Base-by-base conservation (phyloP, 176 grass and related monocot species). In the bread wheat (Triticum aestivum) region DNA sequence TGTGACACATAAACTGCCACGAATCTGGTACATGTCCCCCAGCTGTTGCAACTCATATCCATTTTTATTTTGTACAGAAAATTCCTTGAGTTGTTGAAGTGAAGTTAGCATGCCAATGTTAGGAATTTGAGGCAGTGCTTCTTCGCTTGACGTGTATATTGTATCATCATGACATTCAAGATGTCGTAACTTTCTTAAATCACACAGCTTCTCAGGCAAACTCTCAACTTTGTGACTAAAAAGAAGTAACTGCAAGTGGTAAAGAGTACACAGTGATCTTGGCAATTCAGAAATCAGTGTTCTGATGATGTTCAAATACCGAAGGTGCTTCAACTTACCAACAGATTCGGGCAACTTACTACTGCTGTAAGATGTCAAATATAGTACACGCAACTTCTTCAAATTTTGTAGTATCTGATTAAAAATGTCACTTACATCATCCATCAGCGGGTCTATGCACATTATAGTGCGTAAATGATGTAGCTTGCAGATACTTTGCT, bases 71-170 rank as follows among this genome's bases (percentile, higher is more conserved):
- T 65, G 20, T 12, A 81, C 78, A 32, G 0, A 5, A 26, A 87
- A 86, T 17, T 1, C 1, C 4, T 9, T 0, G 5, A 81, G 4
- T 5, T 35, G 2, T 27, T 83, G 73, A 3, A 70, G 73, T 4
- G 2, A 83, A 37, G 80, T 83, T 8, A 88, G 39, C 65, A 9
- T 84, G 20, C 87, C 74, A 63, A 84, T 79, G 15, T 79, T 6
- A 23, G 4, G 35, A 9, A 41, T 71, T 71, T 71, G 20, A 12
- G 69, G 21, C 34, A 8, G 58, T 9, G 67, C 9, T 12, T 6
- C 1, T 21, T 69, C 5, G 26, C 2, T 0, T 4, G 14, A 6
- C 14, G 0, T 2, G 65, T 26, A 13, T 65, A 65, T 15, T 15
- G 0, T 69, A 37, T 69, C 8, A 37, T 10, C 2, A 5, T 33